These are phyloP conservation scores for Ilex aquifolium DNA, from an alignment of 257 asterid species.

Conservation along the genomic window DNA sequence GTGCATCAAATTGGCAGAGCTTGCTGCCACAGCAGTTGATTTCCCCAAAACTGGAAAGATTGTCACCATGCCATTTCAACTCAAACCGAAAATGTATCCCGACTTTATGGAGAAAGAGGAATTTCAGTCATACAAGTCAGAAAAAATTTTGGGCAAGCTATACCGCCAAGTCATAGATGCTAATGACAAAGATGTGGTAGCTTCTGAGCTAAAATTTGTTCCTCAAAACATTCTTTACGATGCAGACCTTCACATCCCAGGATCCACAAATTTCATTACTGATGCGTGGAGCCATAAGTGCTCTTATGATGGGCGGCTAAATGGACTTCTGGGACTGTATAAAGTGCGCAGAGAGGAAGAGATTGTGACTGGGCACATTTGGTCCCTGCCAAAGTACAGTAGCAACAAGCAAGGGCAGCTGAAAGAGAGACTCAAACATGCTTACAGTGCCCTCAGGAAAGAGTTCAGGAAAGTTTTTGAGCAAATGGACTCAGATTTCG, in stretches of 20 bases:
- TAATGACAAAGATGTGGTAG: conserved; percentile 26
- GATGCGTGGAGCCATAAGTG: conserved; percentile 73
- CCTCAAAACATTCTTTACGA: conserved; percentile 40
- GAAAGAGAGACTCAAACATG: conserved; percentile 81
- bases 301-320: conserved; percentile 65
- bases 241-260: conserved; percentile 50
- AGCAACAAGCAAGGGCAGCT: conserved; percentile 69
- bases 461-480: conserved; percentile 76
- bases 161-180: conserved; percentile 56
- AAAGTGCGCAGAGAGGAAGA: conserved; percentile 73
- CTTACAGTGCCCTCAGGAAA: conserved; percentile 57
- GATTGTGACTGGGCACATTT: conserved; percentile 78
- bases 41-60: conserved; percentile 87
- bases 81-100: conserved; percentile 75
- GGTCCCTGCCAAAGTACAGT: conserved; percentile 79
- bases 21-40: conserved; percentile 89
- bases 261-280: conserved; percentile 34
- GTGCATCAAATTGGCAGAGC: conserved; percentile 82
- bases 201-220: conserved; percentile 22
- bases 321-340: conserved; percentile 74
- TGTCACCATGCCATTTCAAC: conserved; percentile 51
- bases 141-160: conserved; percentile 64
- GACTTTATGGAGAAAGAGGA: conserved; percentile 87
- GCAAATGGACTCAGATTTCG: conserved; percentile 38
- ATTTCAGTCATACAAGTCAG: conserved; percentile 53